phyloP scores from a whole-genome alignment of 1,139 yeast genomes.

The Arxiozyma bovina region DNA sequence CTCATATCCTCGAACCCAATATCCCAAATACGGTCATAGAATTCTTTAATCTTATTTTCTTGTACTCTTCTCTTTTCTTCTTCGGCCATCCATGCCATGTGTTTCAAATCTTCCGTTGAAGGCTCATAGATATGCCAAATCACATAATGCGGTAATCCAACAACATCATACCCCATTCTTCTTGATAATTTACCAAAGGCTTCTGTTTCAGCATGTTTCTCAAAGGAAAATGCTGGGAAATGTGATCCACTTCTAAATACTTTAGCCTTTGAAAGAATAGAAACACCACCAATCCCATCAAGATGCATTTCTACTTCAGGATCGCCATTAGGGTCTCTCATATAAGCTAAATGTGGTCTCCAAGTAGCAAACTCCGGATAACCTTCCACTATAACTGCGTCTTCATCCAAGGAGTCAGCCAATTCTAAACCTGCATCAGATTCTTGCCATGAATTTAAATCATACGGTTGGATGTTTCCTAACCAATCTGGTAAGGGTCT shows the following conservation, averaged over 20 bases:
- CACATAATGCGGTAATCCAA: constrained; percentile 82
- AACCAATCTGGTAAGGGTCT: constrained; percentile 86
- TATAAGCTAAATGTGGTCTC: constrained; percentile 84
- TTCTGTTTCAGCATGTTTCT: constrained; percentile 89
- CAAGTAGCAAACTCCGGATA: constrained; percentile 88
- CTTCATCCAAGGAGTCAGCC: constrained; percentile 71
- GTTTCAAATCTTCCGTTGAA: constrained; percentile 74
- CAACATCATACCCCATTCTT: constrained; percentile 71
- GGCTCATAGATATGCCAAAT: constrained; percentile 93
- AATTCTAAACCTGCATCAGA: constrained; percentile 73
- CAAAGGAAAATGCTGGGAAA: constrained; percentile 85
- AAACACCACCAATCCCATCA: constrained; percentile 89
- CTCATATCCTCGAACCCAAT: constrained; percentile 69
- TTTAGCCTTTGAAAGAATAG: constrained; percentile 68
- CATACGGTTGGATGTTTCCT: constrained; percentile 84
- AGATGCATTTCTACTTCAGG: constrained; percentile 80
- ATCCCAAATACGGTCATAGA: constrained; percentile 68
- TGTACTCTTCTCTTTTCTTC: constrained; percentile 60
- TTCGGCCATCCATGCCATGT: constrained; percentile 95
- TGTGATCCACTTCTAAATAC: constrained; percentile 77
- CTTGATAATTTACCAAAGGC: constrained; percentile 83
- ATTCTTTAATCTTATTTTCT: constrained; percentile 48
- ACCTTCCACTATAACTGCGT: constrained; percentile 86
- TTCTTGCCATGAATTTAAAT: constrained; percentile 86
- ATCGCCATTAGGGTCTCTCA: constrained; percentile 80